phyloP scores from a whole-genome alignment of 495 filamentous ascomycete species.

The Trichoderma asperelloides region DNA sequence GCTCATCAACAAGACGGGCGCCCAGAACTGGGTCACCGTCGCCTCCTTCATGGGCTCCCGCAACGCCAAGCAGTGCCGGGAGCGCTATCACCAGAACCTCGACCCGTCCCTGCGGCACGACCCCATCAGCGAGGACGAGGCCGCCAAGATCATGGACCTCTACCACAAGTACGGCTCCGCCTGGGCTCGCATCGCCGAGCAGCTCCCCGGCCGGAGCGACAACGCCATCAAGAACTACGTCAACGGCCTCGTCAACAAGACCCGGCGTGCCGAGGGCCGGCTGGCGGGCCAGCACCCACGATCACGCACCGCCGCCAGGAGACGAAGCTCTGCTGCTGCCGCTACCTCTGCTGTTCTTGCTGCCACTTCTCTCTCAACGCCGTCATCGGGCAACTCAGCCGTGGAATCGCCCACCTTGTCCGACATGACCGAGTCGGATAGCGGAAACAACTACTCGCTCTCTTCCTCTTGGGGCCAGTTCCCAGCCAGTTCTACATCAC shows the following conservation, averaged over 20 bases:
- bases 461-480: background rate
- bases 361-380: background rate
- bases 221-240: slow-evolving; percentile 99
- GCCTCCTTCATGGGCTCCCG: slow-evolving; percentile 65
- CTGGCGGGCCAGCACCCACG: slow-evolving; percentile 12
- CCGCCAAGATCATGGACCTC: slow-evolving; percentile 67
- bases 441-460: background rate
- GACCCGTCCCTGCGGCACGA: slow-evolving; percentile 85
- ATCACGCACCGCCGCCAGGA: background rate
- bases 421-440: background rate
- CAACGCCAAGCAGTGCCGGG: slow-evolving; percentile 91
- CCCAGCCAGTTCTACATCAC: background rate
- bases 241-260: slow-evolving; percentile 82
- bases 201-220: slow-evolving; percentile 82
- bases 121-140: slow-evolving; percentile 88
- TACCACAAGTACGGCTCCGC: slow-evolving; percentile 77
- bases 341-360: background rate
- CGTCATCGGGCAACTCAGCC: background rate
- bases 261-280: slow-evolving; percentile 39
- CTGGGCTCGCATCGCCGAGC: slow-evolving; percentile 92
- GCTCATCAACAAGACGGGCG: slow-evolving; percentile 67
- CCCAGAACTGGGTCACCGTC: slow-evolving; percentile 90
- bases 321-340: background rate
- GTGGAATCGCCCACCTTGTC: background rate
- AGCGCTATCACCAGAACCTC: slow-evolving; percentile 91